Evolutionary conservation across 1,284 basidiomycete species (phyloP), one percentile per base, ranked within the genome.

Genomic region (Tremellales sp.): DNA sequence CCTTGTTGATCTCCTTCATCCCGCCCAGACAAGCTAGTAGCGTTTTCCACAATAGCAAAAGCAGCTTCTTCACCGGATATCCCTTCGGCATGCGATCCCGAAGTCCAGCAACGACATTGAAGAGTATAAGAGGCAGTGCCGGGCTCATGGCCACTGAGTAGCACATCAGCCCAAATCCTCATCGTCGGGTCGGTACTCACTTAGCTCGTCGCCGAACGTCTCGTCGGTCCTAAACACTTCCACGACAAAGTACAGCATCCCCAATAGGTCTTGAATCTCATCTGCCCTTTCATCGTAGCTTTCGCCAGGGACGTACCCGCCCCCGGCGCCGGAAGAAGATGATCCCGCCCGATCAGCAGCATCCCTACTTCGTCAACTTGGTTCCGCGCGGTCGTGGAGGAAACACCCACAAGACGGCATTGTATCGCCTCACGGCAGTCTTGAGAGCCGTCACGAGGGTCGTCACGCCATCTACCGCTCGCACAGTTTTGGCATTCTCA

Each of bases 1-100:
- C 89, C 43, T 89, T 82, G 7, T 78, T 78, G 24, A 91, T 81
- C 60, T 98, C 94, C 52, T 85, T 82, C 58, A 93, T 81, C 3
- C 96, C 96, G 26, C 96, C 96, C 60, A 93, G 85, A 68, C 89
- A 94, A 26, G 89, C 85, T 29, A 99, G 78, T 25, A 98, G 76
- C 0, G 89, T 85, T 74, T 98, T 99, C 96, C 96, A 99, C 1
- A 97, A 77, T 1, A 98, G 82, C n/a, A 98, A 81, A 15, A 98
- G 81, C 3, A 98, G 89, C 81, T 96, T 96, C 76, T 96, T 97
- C 58, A 94, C 87, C 0, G 93, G 92, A 71, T 96, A 97, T 2
- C 91, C 91, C 67, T 89, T 93, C 4, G 91, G 87, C 63, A 87
- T 89, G 76, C 91, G 92, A 67, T 99, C 96, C 56, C 91, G 85